Evolutionary conservation across 176 grass and related monocot genomes (phyloP), one percentile per base, ranked within the genome.

Genomic region (Triticum turgidum): DNA sequence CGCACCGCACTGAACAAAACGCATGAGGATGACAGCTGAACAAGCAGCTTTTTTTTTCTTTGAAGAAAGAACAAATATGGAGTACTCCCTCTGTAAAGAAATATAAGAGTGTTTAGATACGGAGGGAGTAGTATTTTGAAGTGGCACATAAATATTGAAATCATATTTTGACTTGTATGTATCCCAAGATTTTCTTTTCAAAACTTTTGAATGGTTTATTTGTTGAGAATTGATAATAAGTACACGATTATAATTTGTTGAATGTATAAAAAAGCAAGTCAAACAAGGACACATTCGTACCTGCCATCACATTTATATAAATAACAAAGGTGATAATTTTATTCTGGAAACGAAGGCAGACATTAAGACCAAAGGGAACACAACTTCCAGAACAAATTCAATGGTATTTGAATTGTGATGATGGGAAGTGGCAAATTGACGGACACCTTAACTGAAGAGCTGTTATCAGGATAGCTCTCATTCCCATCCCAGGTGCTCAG

Each of bases 361-460:
- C 54, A 59, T 59, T 59, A 21, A 59, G 54, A 58, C 18, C 0
- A 59, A 58, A 20, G 17, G 6, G 52, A 58, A 59, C 18, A 59
- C 7, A 21, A 59, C 54, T 59, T 59, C 18, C 2, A 9, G 54
- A 21, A 21, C 1, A 80, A 89, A 63, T 22, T n/a, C 3, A 29
- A 41, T 51, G 45, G 30, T 29, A 67, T 88, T 79, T 33, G 68
- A 84, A 77, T 27, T 33, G 47, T 83, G 32, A 41, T 83, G 51
- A 51, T 14, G 21, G 4, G 4, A 85, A 84, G 56, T 39, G 64
- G 77, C 27, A 51, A 84, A 66, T 29, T 42, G 65, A 86, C 91
- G 88, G 69, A 92, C 93, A 98, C 91, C 84, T 98, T 95, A 81
- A 98, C 89, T 54, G 96, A 95, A 74, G 85, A 91, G 74, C 86